A percentile compares a stretch with the other conserved stretches of the same genome.
phyloP scores from a whole-genome alignment of 257 asterid species.

The Solanum corneliomulleri region DNA sequence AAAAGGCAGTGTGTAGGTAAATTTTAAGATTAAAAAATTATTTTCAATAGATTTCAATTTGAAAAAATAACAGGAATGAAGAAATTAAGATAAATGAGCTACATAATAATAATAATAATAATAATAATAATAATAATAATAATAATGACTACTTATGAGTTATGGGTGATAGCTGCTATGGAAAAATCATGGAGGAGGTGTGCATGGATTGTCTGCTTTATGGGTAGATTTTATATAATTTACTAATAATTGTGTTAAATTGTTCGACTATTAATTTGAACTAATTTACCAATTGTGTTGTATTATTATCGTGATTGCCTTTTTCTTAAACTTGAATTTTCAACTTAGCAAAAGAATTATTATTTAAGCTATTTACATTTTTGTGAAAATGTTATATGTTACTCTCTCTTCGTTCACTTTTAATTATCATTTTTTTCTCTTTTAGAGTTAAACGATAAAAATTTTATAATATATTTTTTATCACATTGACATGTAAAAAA shows the following conservation, averaged over 20 bases:
- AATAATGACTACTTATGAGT: neutral
- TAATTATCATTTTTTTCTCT: too few relatives aligned
- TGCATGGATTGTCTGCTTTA: neutral
- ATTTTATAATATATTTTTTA: too few relatives aligned
- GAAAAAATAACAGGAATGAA: too few relatives aligned
- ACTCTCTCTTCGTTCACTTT: too few relatives aligned
- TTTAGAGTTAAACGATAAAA: too few relatives aligned
- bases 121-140: too few relatives aligned
- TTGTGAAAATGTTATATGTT: neutral
- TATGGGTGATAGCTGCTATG: neutral
- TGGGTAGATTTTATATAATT: neutral
- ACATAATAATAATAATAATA: too few relatives aligned
- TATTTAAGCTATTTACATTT: neutral
- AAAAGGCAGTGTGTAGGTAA: rapidly evolving
- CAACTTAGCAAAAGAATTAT: neutral
- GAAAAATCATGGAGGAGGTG: neutral
- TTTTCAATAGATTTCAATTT: too few relatives aligned
- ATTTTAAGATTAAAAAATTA: neutral
- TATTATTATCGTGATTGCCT: neutral
- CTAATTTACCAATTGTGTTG: neutral
- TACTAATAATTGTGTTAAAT: neutral
- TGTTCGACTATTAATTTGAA: neutral
- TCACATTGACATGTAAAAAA: too few relatives aligned
- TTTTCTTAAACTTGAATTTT: neutral
- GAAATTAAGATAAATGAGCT: neutral